These are phyloP conservation scores for Choanephora cucurbitarum DNA, from an alignment of 371 early-diverging fungal genomes.

Conservation along the genomic window DNA sequence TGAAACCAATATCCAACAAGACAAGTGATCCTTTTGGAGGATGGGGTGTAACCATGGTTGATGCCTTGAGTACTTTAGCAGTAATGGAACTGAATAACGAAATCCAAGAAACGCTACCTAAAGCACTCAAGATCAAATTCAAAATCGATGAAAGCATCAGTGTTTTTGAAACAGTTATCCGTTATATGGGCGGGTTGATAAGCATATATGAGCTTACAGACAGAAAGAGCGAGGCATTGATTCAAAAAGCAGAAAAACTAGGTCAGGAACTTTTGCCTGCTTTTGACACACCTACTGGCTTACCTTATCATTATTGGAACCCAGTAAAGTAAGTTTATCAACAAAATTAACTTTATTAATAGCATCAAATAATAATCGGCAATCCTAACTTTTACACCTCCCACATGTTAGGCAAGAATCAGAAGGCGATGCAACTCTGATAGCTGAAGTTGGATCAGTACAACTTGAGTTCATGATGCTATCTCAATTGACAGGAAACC, in stretches of 20 bases:
- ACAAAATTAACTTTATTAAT: neutral
- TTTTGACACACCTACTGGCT: constrained; percentile 64
- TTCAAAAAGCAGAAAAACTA: constrained; percentile 55
- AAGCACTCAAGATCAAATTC: constrained; percentile 56
- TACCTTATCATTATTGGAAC: constrained; percentile 55
- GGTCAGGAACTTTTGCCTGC: constrained; percentile 56
- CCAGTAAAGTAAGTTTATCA: constrained; percentile 29
- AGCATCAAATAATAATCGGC: neutral
- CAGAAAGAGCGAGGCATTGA: constrained; percentile 30
- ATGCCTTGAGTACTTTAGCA: constrained; percentile 78
- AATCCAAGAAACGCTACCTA: constrained; percentile 60
- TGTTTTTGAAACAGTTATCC: constrained; percentile 90
- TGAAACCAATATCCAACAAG: constrained; percentile 48
- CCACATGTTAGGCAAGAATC: constrained; percentile 20
- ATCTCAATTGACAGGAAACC: constrained; percentile 69
- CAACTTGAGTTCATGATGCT: constrained; percentile 87
- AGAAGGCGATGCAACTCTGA: constrained; percentile 18
- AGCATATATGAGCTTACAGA: constrained; percentile 75
- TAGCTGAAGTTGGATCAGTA: constrained; percentile 88
- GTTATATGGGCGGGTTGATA: constrained; percentile 86
- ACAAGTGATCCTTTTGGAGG: constrained; percentile 71
- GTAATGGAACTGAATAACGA: constrained; percentile 78
- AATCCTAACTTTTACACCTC: constrained; percentile 19
- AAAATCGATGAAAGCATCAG: constrained; percentile 47
- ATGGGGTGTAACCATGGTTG: constrained; percentile 78